These are phyloP conservation scores for Cordyceps cicadae DNA, from an alignment of 2,329 filamentous ascomycete species.

Conservation along the genomic window DNA sequence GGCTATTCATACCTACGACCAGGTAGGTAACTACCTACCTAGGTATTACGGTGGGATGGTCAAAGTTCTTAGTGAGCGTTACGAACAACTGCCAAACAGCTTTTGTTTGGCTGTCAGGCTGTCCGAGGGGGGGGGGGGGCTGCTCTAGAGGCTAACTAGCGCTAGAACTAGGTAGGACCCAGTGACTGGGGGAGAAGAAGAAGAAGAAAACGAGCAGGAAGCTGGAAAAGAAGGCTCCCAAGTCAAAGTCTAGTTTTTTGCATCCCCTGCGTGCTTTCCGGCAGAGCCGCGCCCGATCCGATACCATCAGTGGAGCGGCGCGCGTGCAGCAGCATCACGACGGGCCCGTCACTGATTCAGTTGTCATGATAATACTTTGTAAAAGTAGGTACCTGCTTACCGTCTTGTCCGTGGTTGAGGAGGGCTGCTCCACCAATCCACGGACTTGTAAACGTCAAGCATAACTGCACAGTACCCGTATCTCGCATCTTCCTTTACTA, in stretches of 20 bases:
- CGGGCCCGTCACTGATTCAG: background rate
- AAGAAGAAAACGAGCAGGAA: background rate
- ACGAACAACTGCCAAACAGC: background rate
- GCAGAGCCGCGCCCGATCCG: constrained; percentile 10
- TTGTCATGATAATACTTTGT: background rate
- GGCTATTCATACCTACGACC: background rate
- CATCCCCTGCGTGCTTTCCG: constrained; percentile 2
- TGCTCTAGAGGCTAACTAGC: background rate
- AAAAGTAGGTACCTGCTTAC: no score
- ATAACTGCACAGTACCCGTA: no score
- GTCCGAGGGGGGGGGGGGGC: background rate
- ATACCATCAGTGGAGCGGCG: background rate
- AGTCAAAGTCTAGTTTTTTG: background rate
- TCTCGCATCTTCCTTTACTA: no score
- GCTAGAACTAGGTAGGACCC: background rate
- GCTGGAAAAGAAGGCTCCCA: background rate
- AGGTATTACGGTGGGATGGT: background rate
- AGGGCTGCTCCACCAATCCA: no score
- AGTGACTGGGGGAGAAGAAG: background rate
- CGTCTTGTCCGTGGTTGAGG: no score
- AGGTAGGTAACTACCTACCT: no score
- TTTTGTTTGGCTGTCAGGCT: background rate
- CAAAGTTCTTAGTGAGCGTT: background rate
- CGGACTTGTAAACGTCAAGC: no score
- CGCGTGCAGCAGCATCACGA: background rate